Conservation (phyloP, 148 eudicot species). For the Drosera capensis region DNA sequence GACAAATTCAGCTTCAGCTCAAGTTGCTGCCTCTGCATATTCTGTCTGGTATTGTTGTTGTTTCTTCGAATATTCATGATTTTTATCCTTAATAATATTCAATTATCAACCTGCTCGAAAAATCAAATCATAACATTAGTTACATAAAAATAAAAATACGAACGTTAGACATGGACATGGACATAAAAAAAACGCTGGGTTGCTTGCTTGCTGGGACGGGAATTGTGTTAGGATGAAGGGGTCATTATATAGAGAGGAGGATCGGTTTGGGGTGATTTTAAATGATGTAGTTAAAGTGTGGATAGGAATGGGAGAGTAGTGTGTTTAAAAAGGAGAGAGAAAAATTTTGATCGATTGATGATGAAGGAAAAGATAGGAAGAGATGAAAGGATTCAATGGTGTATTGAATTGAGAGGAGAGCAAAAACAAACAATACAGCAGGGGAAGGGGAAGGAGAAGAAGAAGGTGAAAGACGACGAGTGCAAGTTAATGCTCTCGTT, state of each 20-base stretch:
- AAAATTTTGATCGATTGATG: too few species aligned
- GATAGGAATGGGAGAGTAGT: conserved; percentile 10
- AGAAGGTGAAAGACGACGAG: conserved; percentile 2
- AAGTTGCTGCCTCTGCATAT: conserved; percentile 5
- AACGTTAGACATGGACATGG: background rate
- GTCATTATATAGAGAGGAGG: conserved; percentile 20
- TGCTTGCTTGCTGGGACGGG: conserved; percentile 6
- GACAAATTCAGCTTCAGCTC: conserved; percentile 31
- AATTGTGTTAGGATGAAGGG: conserved; percentile 13
- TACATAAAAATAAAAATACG: too few species aligned
- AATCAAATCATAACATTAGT: too few species aligned
- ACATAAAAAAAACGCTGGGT: conserved; percentile 1
- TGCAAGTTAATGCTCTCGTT: conserved; percentile 1
- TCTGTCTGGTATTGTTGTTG: background rate
- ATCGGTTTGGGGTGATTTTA: conserved; percentile 10
- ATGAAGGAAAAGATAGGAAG: conserved; percentile 2
- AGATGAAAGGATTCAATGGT: background rate
- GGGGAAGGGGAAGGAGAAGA: background rate
- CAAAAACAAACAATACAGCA: conserved; percentile 1
- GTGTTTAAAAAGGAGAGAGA: background rate
- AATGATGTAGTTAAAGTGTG: conserved; percentile 20
- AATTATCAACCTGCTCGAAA: background rate
- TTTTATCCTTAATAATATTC: background rate
- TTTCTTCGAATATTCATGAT: background rate
- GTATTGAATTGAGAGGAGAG: conserved; percentile 11